Evolutionary conservation across 2,329 filamentous ascomycete genomes (phyloP).

Genomic region (Penicillium janthinellum): DNA sequence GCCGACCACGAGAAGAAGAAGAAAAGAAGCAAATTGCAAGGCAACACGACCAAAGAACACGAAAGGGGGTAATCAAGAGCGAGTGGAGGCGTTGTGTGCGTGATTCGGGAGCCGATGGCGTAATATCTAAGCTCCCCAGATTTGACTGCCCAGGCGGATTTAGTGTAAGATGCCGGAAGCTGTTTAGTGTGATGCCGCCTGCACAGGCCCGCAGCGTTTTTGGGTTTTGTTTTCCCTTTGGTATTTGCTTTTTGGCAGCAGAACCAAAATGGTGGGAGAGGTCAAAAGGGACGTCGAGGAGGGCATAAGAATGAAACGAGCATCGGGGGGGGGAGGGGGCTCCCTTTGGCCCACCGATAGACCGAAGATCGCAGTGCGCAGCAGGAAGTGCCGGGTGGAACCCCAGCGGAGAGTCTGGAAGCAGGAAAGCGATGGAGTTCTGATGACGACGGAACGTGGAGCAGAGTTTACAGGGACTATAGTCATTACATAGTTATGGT

Average conservation of each 20-base stretch:
- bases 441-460: conserved; percentile 32
- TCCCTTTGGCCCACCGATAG: conserved; percentile 29
- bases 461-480: background rate
- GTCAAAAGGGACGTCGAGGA: background rate
- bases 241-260: background rate
- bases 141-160: conserved; percentile 3
- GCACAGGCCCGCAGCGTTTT: background rate
- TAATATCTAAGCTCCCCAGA: conserved; percentile 29
- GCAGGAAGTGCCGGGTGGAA: conserved; percentile 18
- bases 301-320: conserved; percentile 6
- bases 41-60: conserved; percentile 1
- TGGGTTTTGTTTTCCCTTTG: background rate
- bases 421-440: conserved; percentile 13
- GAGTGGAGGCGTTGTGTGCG: conserved; percentile 21
- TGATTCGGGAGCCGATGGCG: conserved; percentile 28
- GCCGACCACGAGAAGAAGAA: conserved; percentile 5
- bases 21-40: conserved; percentile 13
- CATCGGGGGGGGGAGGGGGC: background rate
- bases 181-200: background rate
- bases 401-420: conserved; percentile 30
- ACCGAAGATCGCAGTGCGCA: conserved; percentile 27
- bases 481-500: too few species aligned
- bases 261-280: background rate
- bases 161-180: background rate
- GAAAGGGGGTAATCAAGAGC: background rate